Percentiles rank a stretch among this genome's conserved stretches.
phyloP scores from a whole-genome alignment of 345 rosid species.

The Litchi chinensis region DNA sequence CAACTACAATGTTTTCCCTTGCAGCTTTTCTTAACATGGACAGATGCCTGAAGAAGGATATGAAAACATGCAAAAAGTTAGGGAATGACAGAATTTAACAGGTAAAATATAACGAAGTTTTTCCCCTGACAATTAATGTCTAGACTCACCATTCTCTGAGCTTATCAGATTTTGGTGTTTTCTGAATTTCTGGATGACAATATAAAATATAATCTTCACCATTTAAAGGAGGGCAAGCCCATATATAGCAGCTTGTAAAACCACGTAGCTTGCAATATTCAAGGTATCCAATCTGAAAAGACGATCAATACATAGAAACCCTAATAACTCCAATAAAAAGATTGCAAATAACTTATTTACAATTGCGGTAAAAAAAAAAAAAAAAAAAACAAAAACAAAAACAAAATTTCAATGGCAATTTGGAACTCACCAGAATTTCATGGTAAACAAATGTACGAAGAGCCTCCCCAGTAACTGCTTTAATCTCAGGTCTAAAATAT shows the following conservation, averaged over 20 bases:
- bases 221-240: slow-evolving; percentile 99
- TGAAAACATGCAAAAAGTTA: slow-evolving; percentile 20
- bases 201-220: slow-evolving; percentile 98
- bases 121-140: slow-evolving; percentile 13
- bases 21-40: slow-evolving; percentile 86
- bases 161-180: slow-evolving; percentile 99
- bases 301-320: slow-evolving; percentile 17
- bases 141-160: slow-evolving; percentile 93
- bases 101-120: background rate
- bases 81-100: slow-evolving; percentile 18
- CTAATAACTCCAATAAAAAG: slow-evolving; percentile 10
- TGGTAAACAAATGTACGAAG: slow-evolving; percentile 97
- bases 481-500: slow-evolving; percentile 94
- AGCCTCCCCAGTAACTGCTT: slow-evolving; percentile 92
- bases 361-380: background rate
- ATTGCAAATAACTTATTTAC: background rate
- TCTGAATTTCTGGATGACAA: slow-evolving; percentile 99
- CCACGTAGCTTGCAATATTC: slow-evolving; percentile 98
- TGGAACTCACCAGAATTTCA: slow-evolving; percentile 78
- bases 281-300: slow-evolving; percentile 91
- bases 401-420: background rate
- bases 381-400: too few species aligned
- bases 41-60: slow-evolving; percentile 65
- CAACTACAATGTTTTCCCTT: slow-evolving; percentile 83
- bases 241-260: slow-evolving; percentile 97